Evolutionary conservation across 352 stramenopile genomes (phyloP), one percentile per base, ranked within the genome.

Genomic region (Pythium scleroteichum): DNA sequence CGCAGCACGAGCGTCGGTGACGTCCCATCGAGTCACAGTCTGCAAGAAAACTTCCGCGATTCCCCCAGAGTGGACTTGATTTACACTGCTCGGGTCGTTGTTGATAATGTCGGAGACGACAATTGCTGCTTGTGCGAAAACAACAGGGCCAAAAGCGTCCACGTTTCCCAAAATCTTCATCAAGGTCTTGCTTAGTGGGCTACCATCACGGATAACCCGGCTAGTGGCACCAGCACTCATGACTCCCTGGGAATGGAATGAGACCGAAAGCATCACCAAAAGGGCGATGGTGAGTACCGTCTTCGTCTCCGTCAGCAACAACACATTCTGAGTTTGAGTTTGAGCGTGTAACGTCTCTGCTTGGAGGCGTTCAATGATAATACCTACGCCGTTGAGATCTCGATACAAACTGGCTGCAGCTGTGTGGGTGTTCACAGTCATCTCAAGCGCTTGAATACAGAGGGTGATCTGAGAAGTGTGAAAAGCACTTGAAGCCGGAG

Each of bases 81-180:
- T 91, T 40, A 99, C 90, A 67, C 97, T 93, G 62, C 78, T 98
- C 68, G 78, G 97, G 75, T 99, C 95, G 40, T 95, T 96, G 76
- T 99, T 99, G 76, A 98, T 97, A n/a, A 99, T 82, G 76, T 99
- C 96, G 10, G 88, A 92, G 29, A 99, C 77, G 32, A 99, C 76
- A 20, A 96, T 96, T 4, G 85, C 75, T 12, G 94, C 75, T 54
- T 98, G 85, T 22, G 94, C 89, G 52, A 96, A 97, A 32, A 99
- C 67, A n/a, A 95, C 81, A 3, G 95, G 90, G 14, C 97, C 95
- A 63, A 98, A 99, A 4, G 79, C 67, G 59, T 96, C 79, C 39
- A 98, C 76, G 72, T 97, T 88, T 14, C 83, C 75, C 53, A 99
- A 68, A 52, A 99, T 87, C 33, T 93, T 86, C 29, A 92, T 73